phyloP scores from a whole-genome alignment of 164 flowering plant species.

The Aristolochia fimbriata region DNA sequence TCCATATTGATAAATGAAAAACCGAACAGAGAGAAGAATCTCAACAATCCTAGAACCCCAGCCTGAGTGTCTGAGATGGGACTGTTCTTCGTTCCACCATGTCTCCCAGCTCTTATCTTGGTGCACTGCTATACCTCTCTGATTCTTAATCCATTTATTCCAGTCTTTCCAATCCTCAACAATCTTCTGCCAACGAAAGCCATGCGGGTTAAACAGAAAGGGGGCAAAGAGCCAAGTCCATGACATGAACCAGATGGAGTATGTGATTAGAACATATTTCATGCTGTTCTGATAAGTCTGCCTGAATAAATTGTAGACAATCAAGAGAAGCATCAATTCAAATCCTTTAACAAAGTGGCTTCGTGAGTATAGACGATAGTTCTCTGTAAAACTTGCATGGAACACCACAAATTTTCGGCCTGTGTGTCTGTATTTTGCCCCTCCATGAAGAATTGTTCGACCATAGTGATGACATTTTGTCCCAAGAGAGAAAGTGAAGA shows the following conservation, averaged over 20 bases:
- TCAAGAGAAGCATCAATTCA: conserved; percentile 66
- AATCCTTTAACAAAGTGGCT: conserved; percentile 97
- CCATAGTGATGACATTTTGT: conserved; percentile 84
- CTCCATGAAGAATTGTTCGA: conserved; percentile 88
- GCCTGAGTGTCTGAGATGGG: conserved; percentile 67
- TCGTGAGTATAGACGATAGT: conserved; percentile 81
- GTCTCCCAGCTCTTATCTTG: conserved; percentile 95
- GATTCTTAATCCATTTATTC: conserved; percentile 89
- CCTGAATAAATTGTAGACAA: conserved; percentile 63
- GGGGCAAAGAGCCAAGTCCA: conserved; percentile 92
- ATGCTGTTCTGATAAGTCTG: conserved; percentile 53
- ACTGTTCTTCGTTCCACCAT: conserved; percentile 94
- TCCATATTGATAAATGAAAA: conserved; percentile 91
- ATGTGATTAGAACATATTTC: conserved; percentile 65
- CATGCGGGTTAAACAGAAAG: conserved; percentile 88
- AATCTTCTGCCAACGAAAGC: conserved; percentile 74
- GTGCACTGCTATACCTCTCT: conserved; percentile 83
- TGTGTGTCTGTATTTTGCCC: conserved; percentile 89
- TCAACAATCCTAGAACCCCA: conserved; percentile 46
- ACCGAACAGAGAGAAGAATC: conserved; percentile 68
- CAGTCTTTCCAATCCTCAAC: conserved; percentile 94
- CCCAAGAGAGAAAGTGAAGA: conserved; percentile 92
- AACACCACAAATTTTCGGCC: conserved; percentile 89
- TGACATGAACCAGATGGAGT: conserved; percentile 87
- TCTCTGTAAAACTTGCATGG: conserved; percentile 82